These are phyloP conservation scores for carrot (Daucus carota) DNA, from an alignment of 129 eudicot genomes.

Conservation along the genomic window DNA sequence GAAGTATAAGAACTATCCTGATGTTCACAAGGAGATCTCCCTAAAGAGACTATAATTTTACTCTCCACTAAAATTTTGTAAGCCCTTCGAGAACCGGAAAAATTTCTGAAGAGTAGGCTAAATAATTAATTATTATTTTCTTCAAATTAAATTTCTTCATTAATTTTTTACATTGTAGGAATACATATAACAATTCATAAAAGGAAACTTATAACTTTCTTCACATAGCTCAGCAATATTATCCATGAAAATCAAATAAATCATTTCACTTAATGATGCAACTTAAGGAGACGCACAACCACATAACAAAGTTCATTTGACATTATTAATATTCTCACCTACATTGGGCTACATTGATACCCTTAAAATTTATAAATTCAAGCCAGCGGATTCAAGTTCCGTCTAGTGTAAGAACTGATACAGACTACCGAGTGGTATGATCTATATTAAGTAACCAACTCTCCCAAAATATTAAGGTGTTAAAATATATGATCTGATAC, in stretches of 20 bases:
- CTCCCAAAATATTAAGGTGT: too few species aligned
- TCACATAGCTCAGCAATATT: too few species aligned
- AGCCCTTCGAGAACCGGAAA: not conserved
- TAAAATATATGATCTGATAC: too few species aligned
- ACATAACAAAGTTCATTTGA: not conserved
- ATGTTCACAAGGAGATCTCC: not conserved
- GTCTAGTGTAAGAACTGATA: not conserved
- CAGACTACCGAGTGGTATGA: not conserved
- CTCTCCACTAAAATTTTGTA: not conserved
- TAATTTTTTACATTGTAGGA: not conserved
- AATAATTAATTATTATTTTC: not conserved
- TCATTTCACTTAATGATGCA: not conserved
- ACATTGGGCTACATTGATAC: not conserved
- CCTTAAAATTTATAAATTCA: not conserved
- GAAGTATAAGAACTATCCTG: not conserved
- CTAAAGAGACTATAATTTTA: not conserved
- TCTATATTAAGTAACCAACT: not conserved
- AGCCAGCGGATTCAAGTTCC: not conserved
- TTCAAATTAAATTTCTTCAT: not conserved
- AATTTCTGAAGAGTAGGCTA: not conserved
- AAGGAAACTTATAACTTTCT: not conserved
- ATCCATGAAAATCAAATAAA: not conserved
- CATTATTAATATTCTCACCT: not conserved
- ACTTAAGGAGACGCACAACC: not conserved
- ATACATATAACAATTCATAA: not conserved